phyloP scores from a whole-genome alignment of 345 rosid species.

The Camelina sativa region DNA sequence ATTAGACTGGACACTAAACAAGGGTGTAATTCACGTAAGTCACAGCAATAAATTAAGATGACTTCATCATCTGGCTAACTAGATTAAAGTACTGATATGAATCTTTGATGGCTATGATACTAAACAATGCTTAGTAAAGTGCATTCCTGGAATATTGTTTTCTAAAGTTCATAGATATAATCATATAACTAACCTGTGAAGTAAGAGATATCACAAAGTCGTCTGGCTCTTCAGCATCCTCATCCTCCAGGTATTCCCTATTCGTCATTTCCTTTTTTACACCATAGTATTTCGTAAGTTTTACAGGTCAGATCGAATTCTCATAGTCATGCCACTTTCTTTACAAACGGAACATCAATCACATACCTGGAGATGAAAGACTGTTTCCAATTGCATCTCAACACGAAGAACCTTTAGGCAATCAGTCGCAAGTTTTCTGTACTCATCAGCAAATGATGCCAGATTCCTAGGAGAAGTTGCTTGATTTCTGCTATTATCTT shows the following conservation, averaged over 20 bases:
- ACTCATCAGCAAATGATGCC: constrained; percentile 83
- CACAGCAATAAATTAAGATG: neutral
- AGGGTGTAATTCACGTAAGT: constrained; percentile 1
- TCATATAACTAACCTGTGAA: constrained; percentile 67
- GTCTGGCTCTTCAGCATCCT: constrained; percentile 98
- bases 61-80: constrained; percentile 16
- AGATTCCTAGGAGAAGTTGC: constrained; percentile 59
- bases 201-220: constrained; percentile 89
- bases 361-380: constrained; percentile 91
- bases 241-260: constrained; percentile 91
- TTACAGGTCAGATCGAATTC: constrained; percentile 21
- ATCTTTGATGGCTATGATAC: constrained; percentile 26
- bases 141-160: neutral
- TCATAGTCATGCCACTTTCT: constrained; percentile 6
- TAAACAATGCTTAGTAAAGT: constrained; percentile 12
- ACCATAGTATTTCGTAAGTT: constrained; percentile 43
- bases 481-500: constrained; percentile 55
- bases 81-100: constrained; percentile 12
- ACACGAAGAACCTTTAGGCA: constrained; percentile 97
- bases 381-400: constrained; percentile 96
- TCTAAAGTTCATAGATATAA: neutral
- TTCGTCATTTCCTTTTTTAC: constrained; percentile 77
- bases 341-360: constrained; percentile 25
- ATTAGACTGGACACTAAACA: constrained; percentile 1
- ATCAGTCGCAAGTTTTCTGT: constrained; percentile 92